A percentile compares a stretch with the other conserved stretches of the same genome.
phyloP scores from a whole-genome alignment of 2,329 filamentous ascomycete species.

The Nemania abortiva region DNA sequence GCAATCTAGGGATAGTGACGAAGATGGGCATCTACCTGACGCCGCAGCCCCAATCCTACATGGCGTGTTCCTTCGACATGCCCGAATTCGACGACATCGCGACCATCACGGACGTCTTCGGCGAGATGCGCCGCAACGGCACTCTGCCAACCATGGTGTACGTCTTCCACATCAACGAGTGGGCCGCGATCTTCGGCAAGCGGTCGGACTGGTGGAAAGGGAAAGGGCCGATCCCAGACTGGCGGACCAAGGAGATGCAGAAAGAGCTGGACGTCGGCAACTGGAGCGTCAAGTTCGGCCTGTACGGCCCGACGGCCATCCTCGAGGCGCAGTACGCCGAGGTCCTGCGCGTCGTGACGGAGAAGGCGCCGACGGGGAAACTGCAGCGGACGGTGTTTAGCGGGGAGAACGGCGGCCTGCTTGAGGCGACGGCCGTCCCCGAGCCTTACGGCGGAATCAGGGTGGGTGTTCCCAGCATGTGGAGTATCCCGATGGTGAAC shows the following conservation, averaged over 20 bases:
- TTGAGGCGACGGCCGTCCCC: constrained; percentile 54
- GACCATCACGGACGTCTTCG: constrained; percentile 59
- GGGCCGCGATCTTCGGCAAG: constrained; percentile 57
- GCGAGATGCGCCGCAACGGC: constrained; percentile 58
- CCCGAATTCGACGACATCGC: constrained; percentile 60
- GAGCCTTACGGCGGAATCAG: constrained; percentile 52
- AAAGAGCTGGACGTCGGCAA: constrained; percentile 56
- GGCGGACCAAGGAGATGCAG: constrained; percentile 58
- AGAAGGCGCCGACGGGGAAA: constrained; percentile 54
- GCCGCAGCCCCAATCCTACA: constrained; percentile 59
- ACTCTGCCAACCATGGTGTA: constrained; percentile 58
- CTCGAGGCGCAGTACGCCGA: constrained; percentile 60
- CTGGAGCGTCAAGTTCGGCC: constrained; percentile 60
- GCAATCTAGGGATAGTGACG: constrained; percentile 66
- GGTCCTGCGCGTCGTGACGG: constrained; percentile 52
- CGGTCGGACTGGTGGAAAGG: constrained; percentile 59
- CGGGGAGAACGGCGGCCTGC: constrained; percentile 53
- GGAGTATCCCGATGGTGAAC: constrained; percentile 54
- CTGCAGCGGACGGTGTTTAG: constrained; percentile 55
- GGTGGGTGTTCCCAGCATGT: constrained; percentile 54
- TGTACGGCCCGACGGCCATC: constrained; percentile 57
- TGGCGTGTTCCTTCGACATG: constrained; percentile 61
- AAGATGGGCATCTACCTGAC: constrained; percentile 64
- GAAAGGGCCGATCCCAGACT: constrained; percentile 59
- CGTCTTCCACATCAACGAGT: constrained; percentile 61